Evolutionary conservation across 192 early-diverging fungal species (phyloP), one percentile per base, ranked within the genome.

Genomic region (Linderina pennispora): DNA sequence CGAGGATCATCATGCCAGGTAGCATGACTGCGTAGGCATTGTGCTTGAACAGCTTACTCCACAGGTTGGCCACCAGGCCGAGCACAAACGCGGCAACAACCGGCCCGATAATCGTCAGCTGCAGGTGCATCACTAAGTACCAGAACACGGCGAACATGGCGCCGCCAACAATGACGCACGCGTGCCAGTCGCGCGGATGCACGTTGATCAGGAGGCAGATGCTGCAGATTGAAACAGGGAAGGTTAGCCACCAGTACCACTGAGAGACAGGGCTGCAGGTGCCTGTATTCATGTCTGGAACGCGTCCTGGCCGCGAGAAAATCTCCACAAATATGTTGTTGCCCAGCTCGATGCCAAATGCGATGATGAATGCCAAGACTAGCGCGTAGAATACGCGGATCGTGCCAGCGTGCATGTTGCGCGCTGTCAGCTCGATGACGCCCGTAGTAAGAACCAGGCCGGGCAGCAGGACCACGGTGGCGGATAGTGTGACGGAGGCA

Each of bases 331-430:
- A 77, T 18, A 83, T 69, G 22, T 50, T 50, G 38, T 74, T 74
- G 3, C 82, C 82, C 37, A 86, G 74, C 1, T 67, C 58, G 2
- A 86, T 51, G 26, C 86, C 87, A 50, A 81, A 88, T 1, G 78
- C 87, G 8, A 87, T 70, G 32, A 86, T 74, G 51, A 87, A 69
- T 5, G 87, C 84, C 25, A 82, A 81, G 62, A 90, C 83, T 4
- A 94, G 62, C 0, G 88, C 81, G 41, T 84, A 78, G 26, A 87
- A 77, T 37, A 89, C 61, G 14, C 87, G 77, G 8, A 92, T 82
- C 0, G 83, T 80, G n/a, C 92, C 92, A 13, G 85, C 86, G 20
- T 91, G 77, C 53, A 92, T 75, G 57, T 95, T 92, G 31, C 86
- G 77, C 6, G 88, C 84, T 0, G 85, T 74, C 23, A 94, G 55